These are phyloP conservation scores for Syncephalastrum contaminatum DNA, from an alignment of 371 early-diverging fungal genomes.

Conservation along the genomic window DNA sequence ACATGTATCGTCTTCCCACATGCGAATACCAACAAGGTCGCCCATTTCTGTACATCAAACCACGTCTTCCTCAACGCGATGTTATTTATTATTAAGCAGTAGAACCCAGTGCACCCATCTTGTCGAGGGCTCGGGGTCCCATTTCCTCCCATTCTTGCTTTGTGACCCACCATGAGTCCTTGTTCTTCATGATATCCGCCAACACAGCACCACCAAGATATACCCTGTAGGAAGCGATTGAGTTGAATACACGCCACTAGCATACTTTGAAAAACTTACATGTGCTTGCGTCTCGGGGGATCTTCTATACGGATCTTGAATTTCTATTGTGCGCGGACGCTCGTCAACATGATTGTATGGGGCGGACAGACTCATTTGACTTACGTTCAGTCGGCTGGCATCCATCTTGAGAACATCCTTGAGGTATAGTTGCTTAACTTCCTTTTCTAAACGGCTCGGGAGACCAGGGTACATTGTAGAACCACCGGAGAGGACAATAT, in stretches of 20 bases:
- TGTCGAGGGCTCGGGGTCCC: slow-evolving; percentile 82
- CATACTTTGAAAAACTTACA: slow-evolving; percentile 38
- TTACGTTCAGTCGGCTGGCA: slow-evolving; percentile 75
- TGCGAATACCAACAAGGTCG: not conserved
- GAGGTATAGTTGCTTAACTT: slow-evolving; percentile 95
- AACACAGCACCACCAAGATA: slow-evolving; percentile 98
- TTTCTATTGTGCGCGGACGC: slow-evolving; percentile 55
- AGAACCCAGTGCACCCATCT: slow-evolving; percentile 54
- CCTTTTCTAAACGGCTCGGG: slow-evolving; percentile 95
- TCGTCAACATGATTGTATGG: not conserved
- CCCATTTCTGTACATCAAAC: not conserved
- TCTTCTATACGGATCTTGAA: slow-evolving; percentile 97
- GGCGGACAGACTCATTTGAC: slow-evolving; percentile 12
- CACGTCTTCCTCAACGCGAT: not conserved
- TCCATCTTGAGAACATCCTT: slow-evolving; percentile 86
- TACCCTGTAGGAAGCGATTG: slow-evolving; percentile 48
- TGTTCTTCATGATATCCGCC: slow-evolving; percentile 94
- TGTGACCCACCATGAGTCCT: slow-evolving; percentile 91
- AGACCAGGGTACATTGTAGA: slow-evolving; percentile 98
- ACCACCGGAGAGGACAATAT: slow-evolving; percentile 97
- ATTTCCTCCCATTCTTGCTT: slow-evolving; percentile 94
- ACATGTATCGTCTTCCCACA: not conserved
- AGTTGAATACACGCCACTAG: not conserved
- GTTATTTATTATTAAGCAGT: slow-evolving; percentile 26
- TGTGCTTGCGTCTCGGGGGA: slow-evolving; percentile 96